Evolutionary conservation across 805 yeast genomes (phyloP).

Genomic region (Starmerella etchellsii): DNA sequence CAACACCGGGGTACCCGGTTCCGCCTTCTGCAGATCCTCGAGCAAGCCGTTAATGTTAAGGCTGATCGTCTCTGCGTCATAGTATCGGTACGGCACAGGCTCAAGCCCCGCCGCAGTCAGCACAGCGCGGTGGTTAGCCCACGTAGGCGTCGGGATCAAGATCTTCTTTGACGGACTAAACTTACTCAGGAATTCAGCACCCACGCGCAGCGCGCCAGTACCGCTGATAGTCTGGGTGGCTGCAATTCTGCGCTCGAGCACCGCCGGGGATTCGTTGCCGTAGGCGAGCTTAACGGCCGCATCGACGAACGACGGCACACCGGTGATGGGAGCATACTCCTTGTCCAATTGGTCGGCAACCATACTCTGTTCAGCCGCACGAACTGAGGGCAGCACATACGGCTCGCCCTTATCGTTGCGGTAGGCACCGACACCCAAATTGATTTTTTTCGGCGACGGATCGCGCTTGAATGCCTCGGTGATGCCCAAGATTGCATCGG

Average conservation of each 20-base stretch:
- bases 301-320: constrained; percentile 53
- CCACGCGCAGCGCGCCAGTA: constrained; percentile 83
- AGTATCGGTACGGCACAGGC: constrained; percentile 53
- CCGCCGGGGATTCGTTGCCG: constrained; percentile 47
- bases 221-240: constrained; percentile 87
- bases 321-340: constrained; percentile 80
- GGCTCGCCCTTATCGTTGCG: constrained; percentile 81
- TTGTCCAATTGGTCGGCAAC: constrained; percentile 45
- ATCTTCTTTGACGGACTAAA: constrained; percentile 46
- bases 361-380: constrained; percentile 46
- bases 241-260: constrained; percentile 53
- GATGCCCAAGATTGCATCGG: constrained; percentile 71
- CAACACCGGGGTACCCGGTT: constrained; percentile 50
- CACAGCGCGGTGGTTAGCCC: constrained; percentile 87
- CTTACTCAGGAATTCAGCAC: constrained; percentile 59
- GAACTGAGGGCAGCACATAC: constrained; percentile 69
- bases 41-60: constrained; percentile 56
- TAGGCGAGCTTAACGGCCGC: constrained; percentile 61
- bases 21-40: constrained; percentile 41
- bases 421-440: constrained; percentile 83
- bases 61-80: constrained; percentile 46
- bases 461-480: constrained; percentile 64
- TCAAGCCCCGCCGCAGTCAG: constrained; percentile 61
- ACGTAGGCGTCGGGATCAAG: constrained; percentile 74
- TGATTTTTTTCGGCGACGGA: constrained; percentile 34